Evolutionary conservation across 306 rosid species (phyloP), one percentile per base, ranked within the genome.

Genomic region (Rosa persica): DNA sequence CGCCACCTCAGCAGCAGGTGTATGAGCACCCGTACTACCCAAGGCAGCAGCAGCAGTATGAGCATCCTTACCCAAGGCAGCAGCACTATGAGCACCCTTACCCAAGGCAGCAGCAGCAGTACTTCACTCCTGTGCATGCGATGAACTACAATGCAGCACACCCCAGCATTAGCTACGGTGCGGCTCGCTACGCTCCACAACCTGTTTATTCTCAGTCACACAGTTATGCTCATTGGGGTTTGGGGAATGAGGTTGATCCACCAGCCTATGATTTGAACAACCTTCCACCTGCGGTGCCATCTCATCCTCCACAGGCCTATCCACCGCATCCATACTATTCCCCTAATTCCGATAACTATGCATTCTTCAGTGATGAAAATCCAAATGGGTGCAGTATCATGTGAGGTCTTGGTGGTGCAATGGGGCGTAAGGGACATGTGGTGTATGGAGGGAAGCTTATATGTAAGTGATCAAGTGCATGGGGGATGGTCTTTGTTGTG

Each of bases 321-420:
- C 67, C 67, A 34, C 22, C 40, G 7, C 69, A 36, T 64, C 22
- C 43, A 0, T 79, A 86, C 0, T 60, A 46, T 81, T 81, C 93
- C 0, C 89, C 91, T 17, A 2, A 7, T 16, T 36, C 44, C 0
- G 78, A 71, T 80, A 84, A 95, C 0, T 89, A 90, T 17, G 90
- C 83, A 75, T 44, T 88, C 5, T 86, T 94, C 36, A 92, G 97
- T 46, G 98, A 94, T 16, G 98, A 94, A 38, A 90, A 94, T 80
- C 93, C 97, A 10, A 90, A 90, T 49, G 96, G 90, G 5, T 94
- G 98, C 78, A 77, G 79, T 0, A 11, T 90, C 17, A 83, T 92
- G 90, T 88, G 81, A 89, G 3, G 16, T 23, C 19, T 12, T 17
- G 61, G 46, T 78, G 3, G 42, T 5, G 51, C 46, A 72, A 76